Evolutionary conservation across 2,329 filamentous ascomycete species (phyloP), one percentile per base, ranked within the genome.

Genomic region (Bisporella sp.): DNA sequence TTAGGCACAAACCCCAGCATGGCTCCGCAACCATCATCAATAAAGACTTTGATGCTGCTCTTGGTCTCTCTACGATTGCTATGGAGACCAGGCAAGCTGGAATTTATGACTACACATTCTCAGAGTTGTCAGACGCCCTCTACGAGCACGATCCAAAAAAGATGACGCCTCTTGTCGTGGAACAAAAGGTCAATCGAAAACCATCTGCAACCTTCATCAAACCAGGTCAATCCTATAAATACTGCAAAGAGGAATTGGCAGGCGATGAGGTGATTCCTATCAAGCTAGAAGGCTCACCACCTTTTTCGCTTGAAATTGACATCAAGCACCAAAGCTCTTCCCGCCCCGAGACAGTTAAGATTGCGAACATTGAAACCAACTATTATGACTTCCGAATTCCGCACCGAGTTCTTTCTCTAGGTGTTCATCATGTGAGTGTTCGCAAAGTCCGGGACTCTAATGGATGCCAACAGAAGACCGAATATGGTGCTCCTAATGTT

Each of bases 191-290:
- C 46, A 86, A 96, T 62, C 78, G 89, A 11, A 87, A 86, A 52
- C 93, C 93, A 1, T 81, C 84, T 2, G 93, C 91, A 4, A 76
- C 78, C 5, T 99, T 99, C 64, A 77, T 79, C 52, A 88, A 88
- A 58, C 89, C 91, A 3, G 91, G 91, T 12, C 93, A 93, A 67
- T 91, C 89, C 1, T 96, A 96, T 74, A 95, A 93, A 66, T 96
- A 92, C 69, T 99, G 93, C 71, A 85, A 90, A 66, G 84, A 90
- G 45, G 89, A 96, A 61, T 79, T 86, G 46, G 81, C 82, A 48
- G 81, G 84, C 32, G 89, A 95, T 61, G 91, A 99, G 63, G 82
- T 81, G 40, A 96, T 99, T 49, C 91, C 92, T 0, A 85, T 99
- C 52, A 84, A 80, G 2, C 76, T 99, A 13, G 86, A 86, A 52